These are phyloP conservation scores for Phanerochaete sordida DNA, from an alignment of 768 basidiomycete genomes.

Conservation along the genomic window DNA sequence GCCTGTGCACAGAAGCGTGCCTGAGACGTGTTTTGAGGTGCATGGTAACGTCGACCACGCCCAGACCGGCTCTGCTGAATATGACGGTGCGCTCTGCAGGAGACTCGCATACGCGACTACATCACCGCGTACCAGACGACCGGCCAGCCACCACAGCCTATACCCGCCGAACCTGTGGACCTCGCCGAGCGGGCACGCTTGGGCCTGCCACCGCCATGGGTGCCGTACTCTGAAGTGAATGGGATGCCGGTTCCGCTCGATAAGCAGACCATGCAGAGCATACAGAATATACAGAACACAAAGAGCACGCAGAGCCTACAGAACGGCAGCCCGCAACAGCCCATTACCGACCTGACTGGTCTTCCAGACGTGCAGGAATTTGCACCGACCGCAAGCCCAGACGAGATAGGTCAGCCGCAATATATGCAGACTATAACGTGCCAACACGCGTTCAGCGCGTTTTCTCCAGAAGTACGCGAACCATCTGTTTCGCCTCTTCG, in stretches of 20 bases:
- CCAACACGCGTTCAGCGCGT: background rate
- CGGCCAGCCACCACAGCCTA: slow-evolving; percentile 44
- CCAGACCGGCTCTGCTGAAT: background rate
- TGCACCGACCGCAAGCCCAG: background rate
- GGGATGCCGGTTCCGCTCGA: slow-evolving; percentile 1
- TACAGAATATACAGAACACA: no score
- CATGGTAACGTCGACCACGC: slow-evolving; percentile 13
- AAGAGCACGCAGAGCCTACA: no score
- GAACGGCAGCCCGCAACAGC: no score
- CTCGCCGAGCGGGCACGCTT: slow-evolving; percentile 40
- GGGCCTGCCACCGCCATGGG: slow-evolving; percentile 49
- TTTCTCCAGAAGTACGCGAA: slow-evolving; percentile 7
- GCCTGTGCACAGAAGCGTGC: slow-evolving; percentile 6
- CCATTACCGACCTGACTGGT: background rate
- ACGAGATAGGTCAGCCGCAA: slow-evolving; percentile 1
- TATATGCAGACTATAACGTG: slow-evolving; percentile 6
- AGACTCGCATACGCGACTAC: slow-evolving; percentile 55
- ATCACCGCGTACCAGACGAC: slow-evolving; percentile 43
- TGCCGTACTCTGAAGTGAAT: slow-evolving; percentile 31
- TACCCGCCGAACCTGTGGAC: slow-evolving; percentile 44
- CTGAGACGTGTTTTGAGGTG: slow-evolving; percentile 25
- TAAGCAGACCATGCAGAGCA: background rate
- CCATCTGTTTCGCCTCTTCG: background rate
- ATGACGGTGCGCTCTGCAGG: slow-evolving; percentile 32
- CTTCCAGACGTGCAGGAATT: slow-evolving; percentile 11